A percentile compares a stretch with the other conserved stretches of the same genome.
Conservation (phyloP, 2,329 filamentous ascomycete genomes). For the Dactylellina haptotyla region DNA sequence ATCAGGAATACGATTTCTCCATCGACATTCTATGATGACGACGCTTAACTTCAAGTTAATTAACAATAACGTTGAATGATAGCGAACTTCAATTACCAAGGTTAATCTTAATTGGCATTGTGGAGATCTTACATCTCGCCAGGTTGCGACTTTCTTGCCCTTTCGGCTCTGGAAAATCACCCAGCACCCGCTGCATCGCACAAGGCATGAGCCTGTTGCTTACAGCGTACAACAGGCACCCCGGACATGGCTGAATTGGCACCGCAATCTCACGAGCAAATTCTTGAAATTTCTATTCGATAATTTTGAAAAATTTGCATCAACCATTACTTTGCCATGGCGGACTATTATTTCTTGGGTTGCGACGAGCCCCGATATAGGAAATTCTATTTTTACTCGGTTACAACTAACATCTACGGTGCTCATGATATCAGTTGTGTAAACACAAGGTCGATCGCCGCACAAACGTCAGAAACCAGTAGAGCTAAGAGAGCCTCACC, state of each 20-base stretch:
- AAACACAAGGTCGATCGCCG: slow-evolving; percentile 27
- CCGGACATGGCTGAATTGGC: background rate
- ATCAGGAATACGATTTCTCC: background rate
- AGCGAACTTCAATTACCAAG: background rate
- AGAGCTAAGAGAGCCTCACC: slow-evolving; percentile 17
- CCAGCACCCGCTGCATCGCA: background rate
- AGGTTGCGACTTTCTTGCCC: background rate
- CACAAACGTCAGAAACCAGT: slow-evolving; percentile 22
- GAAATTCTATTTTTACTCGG: slow-evolving; percentile 42
- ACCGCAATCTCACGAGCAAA: slow-evolving; percentile 22
- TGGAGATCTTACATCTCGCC: background rate
- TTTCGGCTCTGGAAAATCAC: background rate
- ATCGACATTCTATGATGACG: background rate
- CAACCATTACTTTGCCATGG: background rate
- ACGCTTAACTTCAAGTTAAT: slow-evolving; percentile 23
- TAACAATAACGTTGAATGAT: slow-evolving; percentile 32
- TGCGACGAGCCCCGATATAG: background rate
- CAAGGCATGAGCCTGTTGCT: too few species aligned
- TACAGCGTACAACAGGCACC: too few species aligned
- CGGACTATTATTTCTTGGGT: slow-evolving; percentile 22
- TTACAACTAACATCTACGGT: slow-evolving; percentile 1
- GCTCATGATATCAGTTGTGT: slow-evolving; percentile 5
- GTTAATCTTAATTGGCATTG: background rate
- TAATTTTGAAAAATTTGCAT: background rate
- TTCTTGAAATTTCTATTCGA: slow-evolving; percentile 10